These are phyloP conservation scores for Nicotiana paniculata DNA, from an alignment of 257 asterid species.

Conservation along the genomic window DNA sequence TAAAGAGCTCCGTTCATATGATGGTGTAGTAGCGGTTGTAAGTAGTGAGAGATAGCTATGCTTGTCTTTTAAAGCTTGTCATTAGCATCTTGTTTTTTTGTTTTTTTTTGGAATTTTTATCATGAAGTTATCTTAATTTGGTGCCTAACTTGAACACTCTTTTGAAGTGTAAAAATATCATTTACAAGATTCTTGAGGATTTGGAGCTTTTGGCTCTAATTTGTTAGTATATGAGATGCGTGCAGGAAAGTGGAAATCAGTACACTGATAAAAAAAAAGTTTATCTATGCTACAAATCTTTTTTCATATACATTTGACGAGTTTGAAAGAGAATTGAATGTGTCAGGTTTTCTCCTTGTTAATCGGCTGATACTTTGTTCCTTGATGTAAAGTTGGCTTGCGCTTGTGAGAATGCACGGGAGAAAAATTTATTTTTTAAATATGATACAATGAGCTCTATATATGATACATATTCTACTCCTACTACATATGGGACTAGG, in stretches of 20 bases:
- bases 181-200: not conserved
- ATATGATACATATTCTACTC: too few species aligned
- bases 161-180: not conserved
- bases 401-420: not conserved
- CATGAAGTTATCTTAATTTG: not conserved
- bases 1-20: constrained; percentile 62
- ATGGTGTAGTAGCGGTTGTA: constrained; percentile 89
- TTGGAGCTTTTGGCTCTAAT: not conserved
- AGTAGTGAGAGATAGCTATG: constrained; percentile 26
- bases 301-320: not conserved
- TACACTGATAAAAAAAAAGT: not conserved
- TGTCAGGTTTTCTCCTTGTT: not conserved
- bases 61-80: constrained; percentile 4
- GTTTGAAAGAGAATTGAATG: not conserved
- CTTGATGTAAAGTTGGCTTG: not conserved
- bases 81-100: not conserved
- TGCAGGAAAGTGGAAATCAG: not conserved
- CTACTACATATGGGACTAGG: too few species aligned
- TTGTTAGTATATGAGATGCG: not conserved
- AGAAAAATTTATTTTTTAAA: too few species aligned
- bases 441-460: too few species aligned
- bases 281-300: not conserved
- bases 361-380: not conserved
- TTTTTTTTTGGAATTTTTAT: not conserved
- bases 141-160: not conserved